phyloP scores from a whole-genome alignment of 129 eudicot species.

The Heracleum sosnowskyi region DNA sequence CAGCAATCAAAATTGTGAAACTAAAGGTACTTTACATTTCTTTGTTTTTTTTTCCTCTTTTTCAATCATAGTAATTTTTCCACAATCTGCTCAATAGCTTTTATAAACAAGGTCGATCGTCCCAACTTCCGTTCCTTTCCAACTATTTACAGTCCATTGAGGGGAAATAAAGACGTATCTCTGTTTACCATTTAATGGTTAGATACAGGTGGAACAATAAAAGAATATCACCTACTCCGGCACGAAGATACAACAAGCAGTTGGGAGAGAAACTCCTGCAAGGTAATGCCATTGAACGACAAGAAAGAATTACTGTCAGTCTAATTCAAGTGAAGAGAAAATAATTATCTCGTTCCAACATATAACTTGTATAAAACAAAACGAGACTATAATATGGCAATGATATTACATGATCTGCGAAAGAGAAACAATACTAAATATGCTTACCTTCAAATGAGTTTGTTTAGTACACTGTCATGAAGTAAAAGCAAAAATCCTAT shows the following conservation, averaged over 20 bases:
- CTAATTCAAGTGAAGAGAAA: neutral
- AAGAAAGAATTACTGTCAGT: neutral
- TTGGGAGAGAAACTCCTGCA: neutral
- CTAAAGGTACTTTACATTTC: neutral
- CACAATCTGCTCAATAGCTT: neutral
- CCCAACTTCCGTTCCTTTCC: neutral
- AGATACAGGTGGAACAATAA: constrained; percentile 2
- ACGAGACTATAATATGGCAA: neutral
- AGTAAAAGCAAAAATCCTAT: constrained; percentile 91
- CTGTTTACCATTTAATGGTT: neutral
- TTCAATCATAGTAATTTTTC: neutral
- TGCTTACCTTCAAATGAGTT: constrained; percentile 39
- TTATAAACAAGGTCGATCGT: neutral
- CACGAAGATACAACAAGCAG: constrained; percentile 1
- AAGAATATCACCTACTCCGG: neutral
- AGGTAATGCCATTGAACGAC: neutral
- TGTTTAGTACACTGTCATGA: constrained; percentile 35
- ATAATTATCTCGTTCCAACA: neutral
- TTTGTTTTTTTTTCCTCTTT: neutral
- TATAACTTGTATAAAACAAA: neutral
- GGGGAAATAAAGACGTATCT: neutral
- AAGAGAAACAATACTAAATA: neutral
- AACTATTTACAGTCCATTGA: constrained; percentile 1
- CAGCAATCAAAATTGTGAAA: neutral
- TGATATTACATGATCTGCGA: neutral